Percentiles rank a stretch among this genome's conserved stretches.
Conservation (phyloP, 176 grass and related monocot species). For the Paspalum vaginatum region DNA sequence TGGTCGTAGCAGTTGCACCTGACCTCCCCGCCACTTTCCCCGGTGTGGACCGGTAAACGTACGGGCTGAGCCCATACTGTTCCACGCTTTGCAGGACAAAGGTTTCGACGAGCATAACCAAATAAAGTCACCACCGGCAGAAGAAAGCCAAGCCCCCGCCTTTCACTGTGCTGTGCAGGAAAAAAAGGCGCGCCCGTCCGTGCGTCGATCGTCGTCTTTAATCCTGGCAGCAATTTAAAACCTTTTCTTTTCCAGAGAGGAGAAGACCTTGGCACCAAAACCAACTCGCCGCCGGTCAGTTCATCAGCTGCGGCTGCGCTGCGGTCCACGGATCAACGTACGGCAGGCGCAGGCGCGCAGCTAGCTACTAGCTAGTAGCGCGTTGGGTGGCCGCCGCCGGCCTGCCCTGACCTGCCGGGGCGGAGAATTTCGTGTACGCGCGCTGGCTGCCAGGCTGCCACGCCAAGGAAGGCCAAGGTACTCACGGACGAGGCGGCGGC, state of each 20-base stretch:
- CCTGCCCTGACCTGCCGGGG: neutral
- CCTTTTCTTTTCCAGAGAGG: neutral
- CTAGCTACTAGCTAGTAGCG: neutral
- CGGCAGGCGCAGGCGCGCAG: neutral
- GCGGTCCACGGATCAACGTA: neutral
- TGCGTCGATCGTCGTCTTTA: neutral
- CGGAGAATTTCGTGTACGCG: neutral
- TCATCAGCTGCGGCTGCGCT: neutral
- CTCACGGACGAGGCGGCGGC: conserved; percentile 25
- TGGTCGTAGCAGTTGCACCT: conserved; percentile 1
- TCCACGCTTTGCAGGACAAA: conserved; percentile 45
- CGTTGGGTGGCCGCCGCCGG: neutral
- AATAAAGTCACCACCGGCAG: conserved; percentile 31
- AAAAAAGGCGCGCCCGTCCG: neutral
- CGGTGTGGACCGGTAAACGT: neutral
- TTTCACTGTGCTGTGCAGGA: conserved; percentile 22
- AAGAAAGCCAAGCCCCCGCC: neutral
- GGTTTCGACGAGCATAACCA: conserved; percentile 29
- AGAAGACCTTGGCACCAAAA: neutral
- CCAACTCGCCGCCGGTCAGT: neutral
- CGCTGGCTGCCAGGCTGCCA: conserved; percentile 18
- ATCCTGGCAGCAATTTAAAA: neutral
- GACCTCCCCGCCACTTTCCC: conserved; percentile 1
- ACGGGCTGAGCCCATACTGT: conserved; percentile 34
- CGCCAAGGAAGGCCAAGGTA: conserved; percentile 27